Base-by-base conservation (phyloP, 2,329 filamentous ascomycete species). In the Botryotinia globosa region DNA sequence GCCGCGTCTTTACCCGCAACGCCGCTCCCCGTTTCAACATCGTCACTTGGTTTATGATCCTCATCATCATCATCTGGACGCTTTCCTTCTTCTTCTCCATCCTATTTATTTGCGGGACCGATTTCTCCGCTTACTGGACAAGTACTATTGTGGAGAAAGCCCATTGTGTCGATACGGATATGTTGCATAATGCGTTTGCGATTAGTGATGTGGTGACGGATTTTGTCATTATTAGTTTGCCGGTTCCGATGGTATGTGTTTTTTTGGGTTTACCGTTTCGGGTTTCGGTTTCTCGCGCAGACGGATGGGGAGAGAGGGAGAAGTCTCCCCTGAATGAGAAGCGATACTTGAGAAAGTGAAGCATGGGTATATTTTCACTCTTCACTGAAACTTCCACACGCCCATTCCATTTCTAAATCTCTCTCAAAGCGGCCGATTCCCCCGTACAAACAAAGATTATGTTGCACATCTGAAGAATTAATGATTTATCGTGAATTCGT, bases 151-250 rank as follows among this genome's bases (percentile, higher is more conserved):
- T 69, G 14, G 71, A 73, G n/a, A 73, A 63, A 37, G 71, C 51
- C 4, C 39, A 70, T 39, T 73, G 71, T 48, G 37, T 63, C 3
- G 65, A 73, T 20, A 73, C 66, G 22, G n/a, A 37, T 14, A 45
- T 7, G 10, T 18, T 73, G 58, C 71, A 73, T 48, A 68, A 62
- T 64, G 65, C 71, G 10, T 73, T 73, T 73, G 71, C 66, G 0
- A 39, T 73, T 34, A 70, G 56, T 22, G 71, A 70, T 58, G 64
- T 70, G 10, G 56, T 69, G 12, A 63, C 64, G 9, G 66, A 73
- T 61, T 69, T 45, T 34, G 14, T 63, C 1, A 37, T 70, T 73
- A 70, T 73, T 8, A 29, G 29, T 54, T 62, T 64, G 16, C 65
- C 71, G 25, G 37, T 70, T 14, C 66, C 58, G 10, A 73, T 73